Evolutionary conservation across 2,329 filamentous ascomycete species (phyloP).

Genomic region (Aspergillus spinulosporus): DNA sequence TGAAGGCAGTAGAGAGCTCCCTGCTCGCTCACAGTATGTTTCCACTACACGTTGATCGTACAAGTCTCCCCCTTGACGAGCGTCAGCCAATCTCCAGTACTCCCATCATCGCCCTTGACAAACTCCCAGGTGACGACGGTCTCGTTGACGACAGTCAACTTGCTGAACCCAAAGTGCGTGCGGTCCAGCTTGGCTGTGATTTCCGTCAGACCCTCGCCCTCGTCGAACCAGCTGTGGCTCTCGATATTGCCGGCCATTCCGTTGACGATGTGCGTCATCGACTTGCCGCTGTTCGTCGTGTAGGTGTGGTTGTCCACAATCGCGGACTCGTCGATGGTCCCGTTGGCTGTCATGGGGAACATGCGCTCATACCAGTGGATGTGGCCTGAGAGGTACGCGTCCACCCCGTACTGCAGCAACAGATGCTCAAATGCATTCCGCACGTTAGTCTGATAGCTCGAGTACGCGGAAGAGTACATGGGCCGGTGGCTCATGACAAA

Average conservation of each 20-base stretch:
- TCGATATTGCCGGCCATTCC: constrained; percentile 58
- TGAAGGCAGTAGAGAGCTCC: too few species aligned
- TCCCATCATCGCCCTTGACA: constrained; percentile 44
- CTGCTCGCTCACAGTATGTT: too few species aligned
- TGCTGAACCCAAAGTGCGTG: constrained; percentile 52
- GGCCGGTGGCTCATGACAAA: constrained; percentile 52
- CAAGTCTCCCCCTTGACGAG: constrained; percentile 31
- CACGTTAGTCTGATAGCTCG: constrained; percentile 47
- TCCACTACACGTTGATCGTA: not conserved
- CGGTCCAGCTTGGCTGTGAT: constrained; percentile 51
- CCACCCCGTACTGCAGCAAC: constrained; percentile 48
- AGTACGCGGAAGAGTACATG: constrained; percentile 50
- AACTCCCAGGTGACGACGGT: constrained; percentile 49
- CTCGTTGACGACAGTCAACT: constrained; percentile 46
- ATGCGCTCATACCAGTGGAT: constrained; percentile 53
- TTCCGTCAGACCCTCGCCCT: constrained; percentile 36
- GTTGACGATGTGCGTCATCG: constrained; percentile 54
- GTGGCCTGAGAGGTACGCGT: constrained; percentile 49
- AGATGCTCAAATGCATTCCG: constrained; percentile 50
- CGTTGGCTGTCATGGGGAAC: constrained; percentile 40
- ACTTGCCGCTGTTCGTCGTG: constrained; percentile 48
- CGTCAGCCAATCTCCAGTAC: constrained; percentile 41
- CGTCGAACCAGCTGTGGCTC: constrained; percentile 46
- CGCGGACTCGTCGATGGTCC: constrained; percentile 44
- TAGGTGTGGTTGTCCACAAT: constrained; percentile 54